Evolutionary conservation across 2,329 filamentous ascomycete genomes (phyloP).

Genomic region (Metarhizium brunneum): DNA sequence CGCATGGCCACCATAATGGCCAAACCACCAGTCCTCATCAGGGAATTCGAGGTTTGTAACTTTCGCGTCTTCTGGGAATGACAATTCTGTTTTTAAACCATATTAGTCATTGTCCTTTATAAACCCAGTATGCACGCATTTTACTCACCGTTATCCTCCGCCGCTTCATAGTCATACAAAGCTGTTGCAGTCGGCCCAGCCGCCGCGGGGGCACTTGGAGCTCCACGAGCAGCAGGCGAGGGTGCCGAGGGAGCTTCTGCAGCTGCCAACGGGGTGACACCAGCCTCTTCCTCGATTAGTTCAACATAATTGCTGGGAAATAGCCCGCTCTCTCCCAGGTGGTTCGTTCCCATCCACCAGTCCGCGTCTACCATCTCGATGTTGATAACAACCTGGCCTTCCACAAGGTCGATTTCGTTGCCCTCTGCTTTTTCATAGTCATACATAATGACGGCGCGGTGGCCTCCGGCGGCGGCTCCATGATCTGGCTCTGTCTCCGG

Average conservation of each 20-base stretch:
- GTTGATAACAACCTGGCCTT: constrained; percentile 80
- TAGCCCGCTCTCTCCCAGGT: constrained; percentile 71
- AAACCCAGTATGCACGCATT: background rate
- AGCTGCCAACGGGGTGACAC: constrained; percentile 16
- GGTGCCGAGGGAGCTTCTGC: constrained; percentile 24
- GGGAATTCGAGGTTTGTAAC: constrained; percentile 86
- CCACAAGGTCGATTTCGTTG: constrained; percentile 85
- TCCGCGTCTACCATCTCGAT: constrained; percentile 98
- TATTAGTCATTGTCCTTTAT: background rate
- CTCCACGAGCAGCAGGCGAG: constrained; percentile 23
- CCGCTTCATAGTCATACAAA: constrained; percentile 92
- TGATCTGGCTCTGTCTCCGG: constrained; percentile 26
- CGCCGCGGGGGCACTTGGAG: constrained; percentile 28
- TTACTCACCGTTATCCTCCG: constrained; percentile 73
- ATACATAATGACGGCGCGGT: constrained; percentile 74
- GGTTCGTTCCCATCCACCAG: constrained; percentile 97
- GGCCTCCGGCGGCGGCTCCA: constrained; percentile 38
- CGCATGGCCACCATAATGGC: constrained; percentile 66
- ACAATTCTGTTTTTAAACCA: constrained; percentile 45
- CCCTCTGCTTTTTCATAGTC: constrained; percentile 98
- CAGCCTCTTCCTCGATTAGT: constrained; percentile 55
- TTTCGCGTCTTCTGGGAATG: constrained; percentile 81
- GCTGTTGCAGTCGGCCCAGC: constrained; percentile 66
- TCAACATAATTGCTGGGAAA: constrained; percentile 99
- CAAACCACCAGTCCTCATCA: constrained; percentile 98